phyloP scores from a whole-genome alignment of 1,284 basidiomycete species.

The Sporisorium iseilematis-ciliati region DNA sequence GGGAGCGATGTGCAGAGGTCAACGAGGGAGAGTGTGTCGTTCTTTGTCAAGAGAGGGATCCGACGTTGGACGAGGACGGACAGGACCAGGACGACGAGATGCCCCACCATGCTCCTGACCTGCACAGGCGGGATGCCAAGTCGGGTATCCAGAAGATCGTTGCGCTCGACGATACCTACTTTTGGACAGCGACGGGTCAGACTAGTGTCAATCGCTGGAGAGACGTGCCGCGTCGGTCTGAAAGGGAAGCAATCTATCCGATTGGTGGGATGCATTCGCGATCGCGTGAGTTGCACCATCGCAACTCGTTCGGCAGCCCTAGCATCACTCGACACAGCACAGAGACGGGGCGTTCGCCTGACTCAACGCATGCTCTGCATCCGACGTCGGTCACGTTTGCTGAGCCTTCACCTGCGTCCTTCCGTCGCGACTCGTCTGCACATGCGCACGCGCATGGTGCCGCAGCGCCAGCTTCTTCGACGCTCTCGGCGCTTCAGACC shows the following conservation, averaged over 20 bases:
- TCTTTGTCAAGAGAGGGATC: constrained; percentile 70
- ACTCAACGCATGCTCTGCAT: constrained; percentile 15
- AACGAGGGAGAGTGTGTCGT: constrained; percentile 90
- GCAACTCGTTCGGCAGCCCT: constrained; percentile 32
- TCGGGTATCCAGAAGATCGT: constrained; percentile 85
- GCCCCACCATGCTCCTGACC: constrained; percentile 21
- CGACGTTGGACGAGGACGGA: constrained; percentile 11
- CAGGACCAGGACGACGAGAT: constrained; percentile 4
- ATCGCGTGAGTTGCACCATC: constrained; percentile 24
- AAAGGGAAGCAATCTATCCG: constrained; percentile 55
- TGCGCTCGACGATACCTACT: constrained; percentile 83
- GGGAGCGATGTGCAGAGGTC: constrained; percentile 82
- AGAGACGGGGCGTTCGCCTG: constrained; percentile 31
- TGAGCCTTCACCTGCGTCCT: constrained; percentile 19
- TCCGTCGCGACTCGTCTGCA: constrained; percentile 11
- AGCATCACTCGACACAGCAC: constrained; percentile 32
- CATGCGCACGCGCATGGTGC: neutral
- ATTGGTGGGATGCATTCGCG: constrained; percentile 29
- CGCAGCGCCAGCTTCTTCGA: constrained; percentile 4
- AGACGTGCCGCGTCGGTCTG: constrained; percentile 71
- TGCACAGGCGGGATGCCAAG: constrained; percentile 71
- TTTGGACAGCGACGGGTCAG: constrained; percentile 90
- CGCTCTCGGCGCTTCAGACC: constrained; percentile 25
- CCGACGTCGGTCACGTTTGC: constrained; percentile 49
- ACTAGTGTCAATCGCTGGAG: constrained; percentile 87